phyloP scores from a whole-genome alignment of 31 red algal genomes.

The Endocladia muricata region DNA sequence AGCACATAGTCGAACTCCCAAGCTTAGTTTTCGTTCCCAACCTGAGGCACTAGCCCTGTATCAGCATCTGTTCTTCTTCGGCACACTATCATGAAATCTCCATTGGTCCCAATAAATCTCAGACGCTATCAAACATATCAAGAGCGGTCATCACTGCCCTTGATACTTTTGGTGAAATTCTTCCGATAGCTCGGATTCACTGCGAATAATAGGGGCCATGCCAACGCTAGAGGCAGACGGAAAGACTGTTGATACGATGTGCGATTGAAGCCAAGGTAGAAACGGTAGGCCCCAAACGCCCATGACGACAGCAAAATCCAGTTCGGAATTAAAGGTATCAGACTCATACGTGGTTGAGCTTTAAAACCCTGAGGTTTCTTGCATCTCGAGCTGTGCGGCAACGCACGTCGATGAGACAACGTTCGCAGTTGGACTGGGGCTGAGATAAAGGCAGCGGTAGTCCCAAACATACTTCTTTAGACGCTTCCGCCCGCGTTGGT shows the following conservation, averaged over 20 bases:
- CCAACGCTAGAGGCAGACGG: constrained; percentile 44
- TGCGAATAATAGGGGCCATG: constrained; percentile 53
- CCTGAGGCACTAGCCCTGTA: no score
- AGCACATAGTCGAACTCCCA: no score
- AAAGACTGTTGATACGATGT: constrained; percentile 51
- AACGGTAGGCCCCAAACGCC: constrained; percentile 52
- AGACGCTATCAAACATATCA: not conserved
- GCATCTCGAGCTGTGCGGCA: no score
- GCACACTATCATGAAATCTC: not conserved
- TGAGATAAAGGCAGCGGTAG: no score
- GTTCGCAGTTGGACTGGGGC: no score
- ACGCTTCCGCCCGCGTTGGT: no score
- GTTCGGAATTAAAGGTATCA: constrained; percentile 64
- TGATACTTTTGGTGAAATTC: constrained; percentile 66
- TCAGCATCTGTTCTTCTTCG: not conserved
- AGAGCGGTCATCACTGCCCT: constrained; percentile 38
- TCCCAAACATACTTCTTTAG: no score
- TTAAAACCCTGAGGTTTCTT: no score
- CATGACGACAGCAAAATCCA: constrained; percentile 33
- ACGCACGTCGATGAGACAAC: no score
- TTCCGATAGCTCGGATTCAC: constrained; percentile 62
- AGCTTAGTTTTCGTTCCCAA: no score
- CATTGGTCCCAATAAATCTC: not conserved
- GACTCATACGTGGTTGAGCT: constrained; percentile 44
- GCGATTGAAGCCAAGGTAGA: constrained; percentile 54